Percentiles rank a stretch among this genome's conserved stretches.
phyloP scores from a whole-genome alignment of 2,329 filamentous ascomycete species.

The Nemania diffusa region DNA sequence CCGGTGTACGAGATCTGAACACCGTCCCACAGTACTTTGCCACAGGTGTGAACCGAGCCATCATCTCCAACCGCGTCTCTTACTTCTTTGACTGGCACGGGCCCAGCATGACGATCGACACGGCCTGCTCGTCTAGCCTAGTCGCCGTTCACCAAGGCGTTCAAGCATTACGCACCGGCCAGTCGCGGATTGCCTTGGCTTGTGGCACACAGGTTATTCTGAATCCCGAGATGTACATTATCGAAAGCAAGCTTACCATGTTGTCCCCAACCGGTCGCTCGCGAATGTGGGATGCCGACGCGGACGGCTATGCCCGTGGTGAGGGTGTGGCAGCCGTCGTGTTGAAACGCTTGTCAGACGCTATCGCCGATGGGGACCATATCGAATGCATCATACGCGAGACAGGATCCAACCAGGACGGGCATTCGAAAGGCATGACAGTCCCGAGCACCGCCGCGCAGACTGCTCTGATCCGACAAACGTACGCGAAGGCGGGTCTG shows the following conservation, averaged over 20 bases:
- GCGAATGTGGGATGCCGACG: slow-evolving; percentile 53
- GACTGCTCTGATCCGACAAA: slow-evolving; percentile 37
- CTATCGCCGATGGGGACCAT: slow-evolving; percentile 49
- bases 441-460: slow-evolving; percentile 37
- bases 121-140: slow-evolving; percentile 57
- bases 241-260: slow-evolving; percentile 44
- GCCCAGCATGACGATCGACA: slow-evolving; percentile 57
- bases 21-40: slow-evolving; percentile 30
- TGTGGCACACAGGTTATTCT: slow-evolving; percentile 33
- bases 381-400: slow-evolving; percentile 51
- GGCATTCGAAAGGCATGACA: slow-evolving; percentile 35
- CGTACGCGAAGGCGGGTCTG: slow-evolving; percentile 36
- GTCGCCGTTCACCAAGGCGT: slow-evolving; percentile 49
- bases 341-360: slow-evolving; percentile 49
- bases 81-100: slow-evolving; percentile 52
- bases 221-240: slow-evolving; percentile 24
- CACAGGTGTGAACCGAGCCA: slow-evolving; percentile 47
- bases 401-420: slow-evolving; percentile 45
- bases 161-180: slow-evolving; percentile 43
- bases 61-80: slow-evolving; percentile 45
- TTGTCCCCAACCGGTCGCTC: slow-evolving; percentile 47
- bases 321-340: slow-evolving; percentile 51
- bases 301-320: slow-evolving; percentile 48
- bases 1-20: slow-evolving; percentile 16
- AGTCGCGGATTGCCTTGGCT: slow-evolving; percentile 39